A percentile compares a stretch with the other conserved stretches of the same genome.
Evolutionary conservation across 1,284 basidiomycete genomes (phyloP).

Genomic region (Amylostereum chailletii): DNA sequence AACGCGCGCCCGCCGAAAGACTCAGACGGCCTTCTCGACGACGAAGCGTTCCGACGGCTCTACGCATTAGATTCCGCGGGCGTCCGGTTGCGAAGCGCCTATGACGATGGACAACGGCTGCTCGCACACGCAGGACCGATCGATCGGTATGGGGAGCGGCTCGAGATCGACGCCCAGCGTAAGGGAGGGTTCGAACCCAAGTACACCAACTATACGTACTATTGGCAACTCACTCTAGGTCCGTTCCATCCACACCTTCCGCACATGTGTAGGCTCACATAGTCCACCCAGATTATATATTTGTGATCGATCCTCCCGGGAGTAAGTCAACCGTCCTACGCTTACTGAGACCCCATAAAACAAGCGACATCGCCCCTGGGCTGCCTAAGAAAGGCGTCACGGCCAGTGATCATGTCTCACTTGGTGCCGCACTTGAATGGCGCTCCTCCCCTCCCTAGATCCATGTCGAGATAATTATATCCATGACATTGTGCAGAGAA

Average conservation of each 20-base stretch:
- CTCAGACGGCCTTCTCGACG: constrained; percentile 67
- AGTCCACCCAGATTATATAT: constrained; percentile 72
- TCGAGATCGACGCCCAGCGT: constrained; percentile 25
- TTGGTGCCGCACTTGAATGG: constrained; percentile 49
- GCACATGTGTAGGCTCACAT: not conserved
- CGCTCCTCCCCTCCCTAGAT: not conserved
- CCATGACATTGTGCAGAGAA: not conserved
- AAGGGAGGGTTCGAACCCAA: constrained; percentile 62
- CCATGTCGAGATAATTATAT: not conserved
- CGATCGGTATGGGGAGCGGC: constrained; percentile 24
- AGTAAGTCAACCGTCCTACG: constrained; percentile 40
- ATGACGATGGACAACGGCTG: constrained; percentile 44
- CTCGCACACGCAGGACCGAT: constrained; percentile 6
- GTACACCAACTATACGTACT: constrained; percentile 75
- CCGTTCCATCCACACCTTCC: constrained; percentile 9
- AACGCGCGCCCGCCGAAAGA: constrained; percentile 59
- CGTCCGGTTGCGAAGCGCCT: constrained; percentile 42
- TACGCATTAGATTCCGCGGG: constrained; percentile 28
- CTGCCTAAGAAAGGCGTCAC: constrained; percentile 75
- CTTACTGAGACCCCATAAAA: constrained; percentile 57
- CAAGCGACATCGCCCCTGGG: constrained; percentile 61
- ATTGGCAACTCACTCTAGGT: constrained; percentile 79
- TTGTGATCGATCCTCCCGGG: constrained; percentile 45
- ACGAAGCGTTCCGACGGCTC: constrained; percentile 51
- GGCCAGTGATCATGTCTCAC: constrained; percentile 82